Evolutionary conservation across 1,284 basidiomycete species (phyloP), one percentile per base, ranked within the genome.

Genomic region (Ustilago xerochloae): DNA sequence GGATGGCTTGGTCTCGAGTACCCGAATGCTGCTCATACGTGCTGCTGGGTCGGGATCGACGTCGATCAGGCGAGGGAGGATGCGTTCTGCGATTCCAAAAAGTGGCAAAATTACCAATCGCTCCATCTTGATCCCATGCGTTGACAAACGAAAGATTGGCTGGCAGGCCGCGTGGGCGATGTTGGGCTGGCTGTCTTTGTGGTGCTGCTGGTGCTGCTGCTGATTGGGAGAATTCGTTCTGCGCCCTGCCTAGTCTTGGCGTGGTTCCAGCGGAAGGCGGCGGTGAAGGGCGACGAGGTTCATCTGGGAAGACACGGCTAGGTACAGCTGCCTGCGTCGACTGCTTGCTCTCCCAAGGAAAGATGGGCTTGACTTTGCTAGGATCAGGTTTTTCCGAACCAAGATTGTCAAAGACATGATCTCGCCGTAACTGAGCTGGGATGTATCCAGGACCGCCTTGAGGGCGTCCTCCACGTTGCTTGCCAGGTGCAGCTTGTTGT

Each of bases 291-390:
- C 55, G 57, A 13, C 51, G 54, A n/a, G 75, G 70, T 30, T 81
- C 79, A 45, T 79, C 78, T 2, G 79, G 79, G 46, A 79, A 81
- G 4, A 77, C 67, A 16, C 79, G 68, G 6, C 62, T 60, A 0
- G 78, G 58, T 32, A 58, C 56, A 26, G 28, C 45, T 5, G 36
- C 28, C n/a, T n/a, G n/a, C 1, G 47, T n/a, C 0, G 54, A n/a
- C 29, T 88, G 88, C 33, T 79, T 63, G 59, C 89, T 88, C 84
- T 98, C 95, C 95, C 95, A 98, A 8, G 95, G 94, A 84, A 98
- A 97, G n/a, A 97, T 87, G 24, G 88, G 86, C 73, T 90, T 90
- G 28, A 95, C 89, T 77, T 91, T 92, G 28, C 85, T 86, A 16
- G 87, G 88, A 81, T 95, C 91, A 1, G 94, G 93, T 58, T 87